These are phyloP conservation scores for Camellia sinensis DNA, from an alignment of 148 eudicot species.

Conservation along the genomic window DNA sequence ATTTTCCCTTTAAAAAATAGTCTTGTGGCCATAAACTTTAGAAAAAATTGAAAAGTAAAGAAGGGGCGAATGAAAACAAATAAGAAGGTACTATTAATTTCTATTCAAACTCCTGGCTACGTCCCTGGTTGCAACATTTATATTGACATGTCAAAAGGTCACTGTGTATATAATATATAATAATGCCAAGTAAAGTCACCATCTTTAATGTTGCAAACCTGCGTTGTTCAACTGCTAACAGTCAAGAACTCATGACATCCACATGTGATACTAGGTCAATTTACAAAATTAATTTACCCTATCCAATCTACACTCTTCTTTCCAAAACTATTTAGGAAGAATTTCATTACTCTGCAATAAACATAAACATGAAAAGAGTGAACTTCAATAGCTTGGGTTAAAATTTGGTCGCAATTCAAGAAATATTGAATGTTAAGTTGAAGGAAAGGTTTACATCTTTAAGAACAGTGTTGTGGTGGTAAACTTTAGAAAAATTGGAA, in stretches of 20 bases:
- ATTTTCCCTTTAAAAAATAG: no score
- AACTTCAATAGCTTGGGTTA: no score
- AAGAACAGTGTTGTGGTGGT: no score
- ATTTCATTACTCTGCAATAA: background rate
- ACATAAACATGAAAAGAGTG: no score
- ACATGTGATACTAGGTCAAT: background rate
- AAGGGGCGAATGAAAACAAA: background rate
- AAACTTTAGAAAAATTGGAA: no score
- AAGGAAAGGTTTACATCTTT: background rate
- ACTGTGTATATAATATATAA: background rate
- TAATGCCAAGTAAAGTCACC: background rate
- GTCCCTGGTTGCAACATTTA: background rate
- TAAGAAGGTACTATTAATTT: no score
- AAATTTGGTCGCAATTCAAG: no score
- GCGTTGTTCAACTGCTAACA: background rate
- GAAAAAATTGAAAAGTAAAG: no score
- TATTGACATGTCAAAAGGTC: background rate
- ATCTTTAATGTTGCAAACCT: background rate
- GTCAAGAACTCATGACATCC: background rate
- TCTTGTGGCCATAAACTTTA: no score
- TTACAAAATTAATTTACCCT: background rate
- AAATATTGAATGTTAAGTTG: background rate
- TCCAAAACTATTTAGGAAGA: background rate
- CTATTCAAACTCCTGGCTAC: background rate
- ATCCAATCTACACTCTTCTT: no score